phyloP scores from a whole-genome alignment of 192 early-diverging fungal genomes.

The Backusella psychrophila region DNA sequence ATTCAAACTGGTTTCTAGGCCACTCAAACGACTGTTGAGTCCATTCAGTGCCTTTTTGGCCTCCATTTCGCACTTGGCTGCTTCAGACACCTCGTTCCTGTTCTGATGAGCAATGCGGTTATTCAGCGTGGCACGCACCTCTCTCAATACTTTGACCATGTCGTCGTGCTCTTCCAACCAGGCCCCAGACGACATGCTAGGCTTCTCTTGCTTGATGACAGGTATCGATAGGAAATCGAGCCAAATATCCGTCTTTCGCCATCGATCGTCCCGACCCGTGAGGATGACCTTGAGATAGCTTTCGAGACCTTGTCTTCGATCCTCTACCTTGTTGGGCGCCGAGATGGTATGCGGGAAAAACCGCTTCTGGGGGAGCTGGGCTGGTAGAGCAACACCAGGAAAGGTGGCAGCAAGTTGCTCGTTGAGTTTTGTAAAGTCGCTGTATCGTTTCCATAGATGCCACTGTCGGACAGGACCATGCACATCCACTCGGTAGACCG shows the following conservation, averaged over 20 bases:
- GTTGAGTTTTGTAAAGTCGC: conserved; percentile 77
- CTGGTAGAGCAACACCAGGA: conserved; percentile 60
- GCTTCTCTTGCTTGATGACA: conserved; percentile 35
- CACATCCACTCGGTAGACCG: conserved; percentile 73
- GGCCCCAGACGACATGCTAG: conserved; percentile 58
- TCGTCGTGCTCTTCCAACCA: conserved; percentile 80
- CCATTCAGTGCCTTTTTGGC: conserved; percentile 65
- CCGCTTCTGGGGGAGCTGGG: conserved; percentile 69
- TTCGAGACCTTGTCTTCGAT: conserved; percentile 75
- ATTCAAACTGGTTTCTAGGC: conserved; percentile 52
- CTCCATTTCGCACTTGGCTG: conserved; percentile 72
- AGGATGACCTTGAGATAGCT: conserved; percentile 75
- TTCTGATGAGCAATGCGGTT: conserved; percentile 66
- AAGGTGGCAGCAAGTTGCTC: conserved; percentile 59
- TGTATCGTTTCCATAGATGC: conserved; percentile 83
- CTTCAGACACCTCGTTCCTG: conserved; percentile 69
- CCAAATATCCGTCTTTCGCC: conserved; percentile 72
- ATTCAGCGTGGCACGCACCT: conserved; percentile 70
- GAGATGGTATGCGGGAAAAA: conserved; percentile 59
- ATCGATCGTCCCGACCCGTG: conserved; percentile 68
- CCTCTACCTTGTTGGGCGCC: conserved; percentile 64
- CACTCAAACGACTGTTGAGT: conserved; percentile 41
- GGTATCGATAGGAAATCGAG: conserved; percentile 73
- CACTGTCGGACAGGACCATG: conserved; percentile 77
- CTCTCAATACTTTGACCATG: conserved; percentile 56